phyloP scores from a whole-genome alignment of 2,329 filamentous ascomycete genomes.

The Xylaria polymorpha region DNA sequence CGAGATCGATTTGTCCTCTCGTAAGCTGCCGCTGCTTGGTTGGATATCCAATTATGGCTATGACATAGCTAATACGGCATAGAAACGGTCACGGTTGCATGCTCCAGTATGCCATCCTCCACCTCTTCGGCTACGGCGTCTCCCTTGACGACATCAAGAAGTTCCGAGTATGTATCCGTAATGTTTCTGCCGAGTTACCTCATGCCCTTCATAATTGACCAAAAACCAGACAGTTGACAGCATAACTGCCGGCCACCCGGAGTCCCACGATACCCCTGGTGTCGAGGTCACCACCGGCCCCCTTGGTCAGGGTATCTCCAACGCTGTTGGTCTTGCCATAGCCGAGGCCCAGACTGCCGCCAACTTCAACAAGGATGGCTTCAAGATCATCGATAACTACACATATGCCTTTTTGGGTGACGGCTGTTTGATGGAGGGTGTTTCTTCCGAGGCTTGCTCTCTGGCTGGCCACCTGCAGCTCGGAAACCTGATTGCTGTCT shows the following conservation, averaged over 20 bases:
- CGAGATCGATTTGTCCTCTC: constrained; percentile 98
- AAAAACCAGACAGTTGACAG: constrained; percentile 63
- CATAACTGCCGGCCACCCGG: constrained; percentile 96
- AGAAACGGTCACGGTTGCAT: constrained; percentile 99
- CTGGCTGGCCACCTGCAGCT: constrained; percentile 96
- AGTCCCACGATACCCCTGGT: constrained; percentile 95
- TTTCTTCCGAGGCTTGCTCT: constrained; percentile 91
- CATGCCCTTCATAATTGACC: constrained; percentile 32
- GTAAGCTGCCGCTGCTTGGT: constrained; percentile 69
- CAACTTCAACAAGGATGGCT: constrained; percentile 96
- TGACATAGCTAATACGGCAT: constrained; percentile 37
- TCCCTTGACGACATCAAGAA: constrained; percentile 91
- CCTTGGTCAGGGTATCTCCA: constrained; percentile 96
- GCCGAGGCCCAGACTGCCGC: constrained; percentile 92
- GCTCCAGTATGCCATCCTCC: constrained; percentile 98
- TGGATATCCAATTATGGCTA: neutral
- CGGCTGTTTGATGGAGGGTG: constrained; percentile 98
- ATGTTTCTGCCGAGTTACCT: neutral
- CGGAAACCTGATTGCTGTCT: constrained; percentile 96
- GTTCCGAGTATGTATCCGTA: constrained; percentile 82
- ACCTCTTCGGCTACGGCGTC: constrained; percentile 92
- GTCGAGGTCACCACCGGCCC: constrained; percentile 98
- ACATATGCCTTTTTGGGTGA: constrained; percentile 98
- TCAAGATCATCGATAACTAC: constrained; percentile 92
- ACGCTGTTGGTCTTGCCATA: constrained; percentile 97